Percentiles rank a stretch among this genome's conserved stretches.
These are phyloP conservation scores for Isatis tinctoria DNA, from an alignment of 345 rosid genomes.

Conservation along the genomic window DNA sequence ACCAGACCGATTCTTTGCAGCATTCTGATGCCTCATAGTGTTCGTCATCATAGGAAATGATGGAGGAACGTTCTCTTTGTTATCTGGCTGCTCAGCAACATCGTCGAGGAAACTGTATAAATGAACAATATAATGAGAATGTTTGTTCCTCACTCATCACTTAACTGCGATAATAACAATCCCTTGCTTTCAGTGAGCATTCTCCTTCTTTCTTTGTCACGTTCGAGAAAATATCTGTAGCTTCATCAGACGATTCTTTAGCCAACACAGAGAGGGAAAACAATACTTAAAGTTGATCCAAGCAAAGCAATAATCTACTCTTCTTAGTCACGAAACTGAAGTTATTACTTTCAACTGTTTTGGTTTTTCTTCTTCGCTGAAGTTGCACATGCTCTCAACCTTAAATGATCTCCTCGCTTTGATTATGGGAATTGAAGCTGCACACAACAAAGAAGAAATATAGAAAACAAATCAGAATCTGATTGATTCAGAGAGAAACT, in stretches of 20 bases:
- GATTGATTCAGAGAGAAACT: background rate
- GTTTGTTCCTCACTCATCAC: background rate
- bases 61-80: background rate
- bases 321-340: background rate
- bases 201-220: background rate
- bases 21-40: background rate
- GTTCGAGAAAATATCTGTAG: background rate
- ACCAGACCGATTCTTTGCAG: background rate
- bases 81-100: background rate
- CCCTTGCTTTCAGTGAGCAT: background rate
- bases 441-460: background rate
- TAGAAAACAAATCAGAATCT: background rate
- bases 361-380: constrained; percentile 47
- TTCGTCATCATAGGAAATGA: background rate
- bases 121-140: background rate
- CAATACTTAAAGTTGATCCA: background rate
- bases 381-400: constrained; percentile 38
- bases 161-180: background rate
- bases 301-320: background rate
- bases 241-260: background rate
- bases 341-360: constrained; percentile 30
- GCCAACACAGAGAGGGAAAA: background rate
- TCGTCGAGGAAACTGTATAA: constrained; percentile 17
- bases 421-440: constrained; percentile 71
- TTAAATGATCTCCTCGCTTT: constrained; percentile 54